phyloP scores from a whole-genome alignment of 306 rosid species.

The Cercis canadensis region DNA sequence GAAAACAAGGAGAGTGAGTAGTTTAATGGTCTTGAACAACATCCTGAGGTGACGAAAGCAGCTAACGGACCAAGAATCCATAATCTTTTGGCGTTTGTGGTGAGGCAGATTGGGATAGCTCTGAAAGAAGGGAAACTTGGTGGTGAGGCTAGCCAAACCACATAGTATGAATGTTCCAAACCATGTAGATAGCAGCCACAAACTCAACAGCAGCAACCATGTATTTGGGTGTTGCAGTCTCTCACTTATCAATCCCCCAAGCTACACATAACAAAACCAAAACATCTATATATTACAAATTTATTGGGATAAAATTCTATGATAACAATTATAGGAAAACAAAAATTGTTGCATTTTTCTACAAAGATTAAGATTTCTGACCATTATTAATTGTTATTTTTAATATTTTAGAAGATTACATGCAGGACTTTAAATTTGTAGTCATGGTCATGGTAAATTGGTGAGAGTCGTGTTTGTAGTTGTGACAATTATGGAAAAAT shows the following conservation, averaged over 20 bases:
- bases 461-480: too few species aligned
- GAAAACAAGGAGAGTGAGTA: constrained; percentile 60
- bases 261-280: constrained; percentile 51
- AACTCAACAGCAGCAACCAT: constrained; percentile 41
- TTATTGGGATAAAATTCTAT: too few species aligned
- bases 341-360: too few species aligned
- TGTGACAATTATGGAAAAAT: too few species aligned
- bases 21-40: constrained; percentile 54
- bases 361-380: too few species aligned
- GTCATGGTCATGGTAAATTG: too few species aligned
- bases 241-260: constrained; percentile 53
- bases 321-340: too few species aligned
- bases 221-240: constrained; percentile 61
- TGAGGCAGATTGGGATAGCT: constrained; percentile 38
- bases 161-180: constrained; percentile 59
- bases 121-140: constrained; percentile 57
- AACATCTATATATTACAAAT: too few species aligned
- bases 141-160: constrained; percentile 46
- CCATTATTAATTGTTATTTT: too few species aligned
- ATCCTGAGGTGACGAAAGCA: constrained; percentile 47
- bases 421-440: too few species aligned
- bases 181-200: constrained; percentile 70
- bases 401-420: too few species aligned
- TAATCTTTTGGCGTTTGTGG: constrained; percentile 52
- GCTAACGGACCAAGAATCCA: constrained; percentile 56